Evolutionary conservation across 2,329 filamentous ascomycete genomes (phyloP), one percentile per base, ranked within the genome.

Genomic region (Gremmenia infestans): DNA sequence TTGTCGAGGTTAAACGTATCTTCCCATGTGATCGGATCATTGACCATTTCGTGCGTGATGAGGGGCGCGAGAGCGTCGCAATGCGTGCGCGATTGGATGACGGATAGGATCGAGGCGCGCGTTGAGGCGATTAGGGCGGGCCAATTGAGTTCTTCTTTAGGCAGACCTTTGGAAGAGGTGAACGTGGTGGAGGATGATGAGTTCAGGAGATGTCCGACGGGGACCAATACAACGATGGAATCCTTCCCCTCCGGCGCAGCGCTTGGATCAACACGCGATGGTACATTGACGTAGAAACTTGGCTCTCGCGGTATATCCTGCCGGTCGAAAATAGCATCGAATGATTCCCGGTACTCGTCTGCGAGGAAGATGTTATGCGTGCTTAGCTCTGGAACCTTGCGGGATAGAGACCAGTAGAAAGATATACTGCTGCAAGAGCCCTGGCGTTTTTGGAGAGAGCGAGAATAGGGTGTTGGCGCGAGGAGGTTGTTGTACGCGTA

Each of bases 321-420:
- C 32, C 81, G 74, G 61, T 87, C 82, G 76, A 91, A 91, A 57
- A 91, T 91, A 56, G 81, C 79, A 69, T 91, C 87, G 65, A 91
- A 91, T n/a, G 80, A 85, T 63, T 87, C 83, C 50, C 77, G 77
- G 69, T 89, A 91, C 60, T 87, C 78, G 63, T 89, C 83, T 2
- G 87, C 86, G 6, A 91, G 79, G 73, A 91, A 91, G 64, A 91
- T 88, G 69, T 91, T 91, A 72, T 91, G 88, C 0, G 84, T 81
- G 17, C 78, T 75, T 2, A 91, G 78, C 68, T 87, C 79, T 0
- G 82, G 80, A 1, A 90, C 73, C 51, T 78, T 76, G 50, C 76
- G 74, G 56, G 81, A 76, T 19, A 89, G 76, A 2, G 81, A 80
- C 87, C 86, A 91, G 75, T 89, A 91, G 72, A 91, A 91, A 5